Evolutionary conservation across 192 early-diverging fungal species (phyloP).

Genomic region (Spizellomyces punctatus): DNA sequence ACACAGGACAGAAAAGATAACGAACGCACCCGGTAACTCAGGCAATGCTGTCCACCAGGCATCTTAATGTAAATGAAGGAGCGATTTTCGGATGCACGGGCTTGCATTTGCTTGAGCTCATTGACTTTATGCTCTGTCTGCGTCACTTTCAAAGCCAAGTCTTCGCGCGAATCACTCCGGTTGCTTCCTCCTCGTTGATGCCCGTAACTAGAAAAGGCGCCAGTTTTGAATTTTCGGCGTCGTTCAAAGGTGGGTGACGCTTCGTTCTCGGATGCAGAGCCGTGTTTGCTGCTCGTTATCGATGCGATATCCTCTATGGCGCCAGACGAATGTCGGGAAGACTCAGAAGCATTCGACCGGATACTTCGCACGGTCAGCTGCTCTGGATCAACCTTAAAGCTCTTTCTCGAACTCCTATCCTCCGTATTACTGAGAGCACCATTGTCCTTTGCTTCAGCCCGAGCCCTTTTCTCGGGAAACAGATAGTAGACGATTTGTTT

Average conservation of each 20-base stretch:
- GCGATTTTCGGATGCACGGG: slow-evolving; percentile 78
- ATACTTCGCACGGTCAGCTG: slow-evolving; percentile 15
- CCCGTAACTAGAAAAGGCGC: background rate
- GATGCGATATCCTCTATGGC: background rate
- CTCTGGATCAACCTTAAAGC: background rate
- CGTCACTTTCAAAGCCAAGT: background rate
- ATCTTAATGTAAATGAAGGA: slow-evolving; percentile 92
- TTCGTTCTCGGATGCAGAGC: slow-evolving; percentile 14
- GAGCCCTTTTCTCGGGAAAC: slow-evolving; percentile 66
- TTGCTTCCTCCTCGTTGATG: background rate
- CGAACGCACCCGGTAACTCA: slow-evolving; percentile 76
- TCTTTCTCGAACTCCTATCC: background rate
- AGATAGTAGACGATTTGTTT: slow-evolving; percentile 79
- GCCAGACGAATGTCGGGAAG: background rate
- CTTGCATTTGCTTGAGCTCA: slow-evolving; percentile 82
- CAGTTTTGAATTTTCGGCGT: slow-evolving; percentile 18
- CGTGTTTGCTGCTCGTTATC: background rate
- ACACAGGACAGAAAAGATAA: background rate
- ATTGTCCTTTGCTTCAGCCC: slow-evolving; percentile 16
- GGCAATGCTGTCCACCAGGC: slow-evolving; percentile 75
- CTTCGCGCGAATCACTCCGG: background rate
- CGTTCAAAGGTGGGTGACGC: slow-evolving; percentile 1
- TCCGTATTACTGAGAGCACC: background rate
- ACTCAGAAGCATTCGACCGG: slow-evolving; percentile 12
- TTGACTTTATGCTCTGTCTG: slow-evolving; percentile 23